Conservation (phyloP, 768 basidiomycete genomes). For the Neoboletus subvelutipes region DNA sequence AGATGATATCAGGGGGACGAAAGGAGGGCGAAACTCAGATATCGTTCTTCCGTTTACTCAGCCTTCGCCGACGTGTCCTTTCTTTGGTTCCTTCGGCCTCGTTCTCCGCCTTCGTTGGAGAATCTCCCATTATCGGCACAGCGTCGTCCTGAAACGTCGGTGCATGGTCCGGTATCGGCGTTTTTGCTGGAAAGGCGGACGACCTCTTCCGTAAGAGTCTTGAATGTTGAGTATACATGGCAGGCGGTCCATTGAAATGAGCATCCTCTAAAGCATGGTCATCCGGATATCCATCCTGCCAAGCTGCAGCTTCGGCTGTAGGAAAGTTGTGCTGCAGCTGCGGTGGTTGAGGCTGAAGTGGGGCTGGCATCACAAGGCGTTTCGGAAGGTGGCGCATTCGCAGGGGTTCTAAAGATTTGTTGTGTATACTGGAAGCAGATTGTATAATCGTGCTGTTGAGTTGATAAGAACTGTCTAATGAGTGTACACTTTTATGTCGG, state of each 20-base stretch:
- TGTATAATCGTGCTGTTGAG: slow-evolving; percentile 1
- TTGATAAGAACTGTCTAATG: slow-evolving; percentile 10
- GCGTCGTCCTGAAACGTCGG: slow-evolving; percentile 13
- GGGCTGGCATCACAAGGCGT: slow-evolving; percentile 72
- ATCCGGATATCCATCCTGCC: slow-evolving; percentile 11
- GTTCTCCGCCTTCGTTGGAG: slow-evolving; percentile 10
- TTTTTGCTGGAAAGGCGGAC: slow-evolving; percentile 23
- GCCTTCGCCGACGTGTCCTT: slow-evolving; percentile 30
- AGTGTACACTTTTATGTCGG: slow-evolving; percentile 10
- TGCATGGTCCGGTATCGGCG: slow-evolving; percentile 28
- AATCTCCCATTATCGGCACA: slow-evolving; percentile 8
- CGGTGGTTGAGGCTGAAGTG: slow-evolving; percentile 44
- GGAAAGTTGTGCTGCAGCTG: slow-evolving; percentile 17
- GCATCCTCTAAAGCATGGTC: not conserved
- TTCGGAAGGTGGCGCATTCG: slow-evolving; percentile 51
- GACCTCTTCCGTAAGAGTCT: slow-evolving; percentile 26
- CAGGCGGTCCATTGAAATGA: slow-evolving; percentile 6
- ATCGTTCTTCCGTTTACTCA: slow-evolving; percentile 35
- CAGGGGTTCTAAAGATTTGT: slow-evolving; percentile 10
- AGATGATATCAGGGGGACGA: slow-evolving; percentile 13
- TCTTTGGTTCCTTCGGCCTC: slow-evolving; percentile 24
- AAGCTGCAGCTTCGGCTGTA: not conserved
- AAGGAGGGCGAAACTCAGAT: slow-evolving; percentile 18
- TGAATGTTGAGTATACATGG: slow-evolving; percentile 15
- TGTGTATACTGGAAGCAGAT: slow-evolving; percentile 8